These are phyloP conservation scores for Nicotiana undulata DNA, from an alignment of 257 asterid species.

Conservation along the genomic window DNA sequence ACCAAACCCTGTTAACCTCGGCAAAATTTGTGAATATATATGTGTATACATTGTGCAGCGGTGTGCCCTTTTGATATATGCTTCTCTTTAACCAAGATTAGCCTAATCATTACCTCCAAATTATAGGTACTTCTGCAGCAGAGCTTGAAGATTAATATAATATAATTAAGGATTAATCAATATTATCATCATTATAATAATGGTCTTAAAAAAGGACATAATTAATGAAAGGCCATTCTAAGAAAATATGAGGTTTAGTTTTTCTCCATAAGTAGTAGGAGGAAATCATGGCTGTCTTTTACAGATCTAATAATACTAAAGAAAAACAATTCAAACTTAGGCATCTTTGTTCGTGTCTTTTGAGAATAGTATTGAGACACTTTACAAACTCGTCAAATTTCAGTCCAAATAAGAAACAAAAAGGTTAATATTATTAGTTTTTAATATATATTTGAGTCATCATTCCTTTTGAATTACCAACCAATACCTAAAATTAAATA, in stretches of 20 bases:
- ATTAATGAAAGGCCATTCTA: background rate
- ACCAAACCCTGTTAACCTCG: too few species aligned
- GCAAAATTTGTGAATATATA: too few species aligned
- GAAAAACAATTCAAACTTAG: slow-evolving; percentile 19
- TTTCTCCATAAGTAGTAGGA: slow-evolving; percentile 28
- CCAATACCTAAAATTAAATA: background rate
- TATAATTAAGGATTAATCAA: slow-evolving; percentile 10
- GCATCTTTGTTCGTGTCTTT: slow-evolving; percentile 32
- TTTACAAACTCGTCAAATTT: slow-evolving; percentile 35
- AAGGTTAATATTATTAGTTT: background rate
- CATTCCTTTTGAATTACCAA: background rate
- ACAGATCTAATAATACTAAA: slow-evolving; percentile 21
- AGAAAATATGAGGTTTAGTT: slow-evolving; percentile 1
- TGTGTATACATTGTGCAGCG: too few species aligned
- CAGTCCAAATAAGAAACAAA: slow-evolving; percentile 2
- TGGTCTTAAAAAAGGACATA: slow-evolving; percentile 18
- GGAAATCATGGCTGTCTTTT: slow-evolving; percentile 57
- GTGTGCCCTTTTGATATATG: too few species aligned
- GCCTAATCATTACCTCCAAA: slow-evolving; percentile 38
- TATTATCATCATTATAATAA: slow-evolving; percentile 40
- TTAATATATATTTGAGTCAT: background rate
- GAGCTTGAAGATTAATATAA: slow-evolving; percentile 7
- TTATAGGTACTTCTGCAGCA: slow-evolving; percentile 12
- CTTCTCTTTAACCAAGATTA: background rate
- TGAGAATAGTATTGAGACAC: slow-evolving; percentile 43